Base-by-base conservation (phyloP, 305 asterid species). In the Vinca major region DNA sequence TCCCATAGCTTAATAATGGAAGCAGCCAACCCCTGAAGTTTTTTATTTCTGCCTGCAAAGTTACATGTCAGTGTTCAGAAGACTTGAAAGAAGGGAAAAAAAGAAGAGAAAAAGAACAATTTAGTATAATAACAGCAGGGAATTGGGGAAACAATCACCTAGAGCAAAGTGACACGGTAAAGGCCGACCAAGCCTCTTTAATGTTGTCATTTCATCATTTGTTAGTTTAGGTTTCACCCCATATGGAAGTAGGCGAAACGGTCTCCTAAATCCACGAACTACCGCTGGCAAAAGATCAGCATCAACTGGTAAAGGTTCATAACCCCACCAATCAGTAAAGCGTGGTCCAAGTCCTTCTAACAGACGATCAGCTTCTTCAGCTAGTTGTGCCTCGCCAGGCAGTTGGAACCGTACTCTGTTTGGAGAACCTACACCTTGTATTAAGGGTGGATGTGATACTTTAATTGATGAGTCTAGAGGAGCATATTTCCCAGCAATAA, bases 341-440 rank as follows among this genome's bases (percentile, higher is more conserved):
- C 97, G 92, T 0, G 97, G 97, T 50, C 99, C 99, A 69, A 93
- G 95, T 63, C 96, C 99, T 80, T 86, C 96, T 57, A 93, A 77
- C 75, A 93, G 74, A 56, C 74, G 71, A 68, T 87, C 88, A 67
- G 91, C 95, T 75, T 87, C 96, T 68, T 87, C 91, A 75, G 88
- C 90, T 71, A 86, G 86, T 73, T 87, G 83, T 55, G 86, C 87
- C 81, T 93, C 99, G n/a, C 97, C 96, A 19, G 96, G 95, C 70
- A 87, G 87, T 78, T 87, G 91, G 81, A 90, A 93, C n/a, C 99
- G 88, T 45, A 87, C 96, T 79, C 83, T 86, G 78, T 84, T 78
- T 58, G 92, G 92, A 72, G 83, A 75, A 73, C 99, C 99, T 63
- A 93, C 97, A 53, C 98, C 97, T 77, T 80, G 85, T 40, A 90